Conservation (phyloP, 345 rosid genomes). For the Durio zibethinus region DNA sequence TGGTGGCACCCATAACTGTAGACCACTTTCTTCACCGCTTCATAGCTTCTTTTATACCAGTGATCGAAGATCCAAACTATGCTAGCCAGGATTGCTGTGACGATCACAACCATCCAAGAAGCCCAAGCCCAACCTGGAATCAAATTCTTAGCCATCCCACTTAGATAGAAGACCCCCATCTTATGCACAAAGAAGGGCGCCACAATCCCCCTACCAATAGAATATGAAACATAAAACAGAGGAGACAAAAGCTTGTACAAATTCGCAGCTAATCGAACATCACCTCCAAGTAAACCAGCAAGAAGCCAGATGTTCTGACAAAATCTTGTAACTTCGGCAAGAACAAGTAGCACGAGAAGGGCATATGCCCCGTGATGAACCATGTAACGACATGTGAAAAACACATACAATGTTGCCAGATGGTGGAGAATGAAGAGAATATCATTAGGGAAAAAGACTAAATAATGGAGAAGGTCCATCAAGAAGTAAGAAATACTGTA, state of each 20-base stretch:
- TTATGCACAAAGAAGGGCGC: slow-evolving; percentile 55
- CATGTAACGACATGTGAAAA: slow-evolving; percentile 57
- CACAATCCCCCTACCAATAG: slow-evolving; percentile 58
- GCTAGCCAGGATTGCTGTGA: slow-evolving; percentile 53
- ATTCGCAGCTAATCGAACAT: slow-evolving; percentile 41
- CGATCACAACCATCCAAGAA: slow-evolving; percentile 75
- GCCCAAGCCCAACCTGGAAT: slow-evolving; percentile 80
- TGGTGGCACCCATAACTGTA: not conserved
- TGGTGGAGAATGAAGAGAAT: slow-evolving; percentile 82
- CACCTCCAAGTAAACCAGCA: slow-evolving; percentile 38
- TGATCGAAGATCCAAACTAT: slow-evolving; percentile 55
- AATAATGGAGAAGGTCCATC: slow-evolving; percentile 67
- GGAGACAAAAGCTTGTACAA: slow-evolving; percentile 45
- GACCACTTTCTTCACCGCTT: slow-evolving; percentile 25
- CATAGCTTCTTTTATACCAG: slow-evolving; percentile 39
- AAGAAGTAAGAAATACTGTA: slow-evolving; percentile 77
- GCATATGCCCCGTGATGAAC: slow-evolving; percentile 60
- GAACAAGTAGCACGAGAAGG: slow-evolving; percentile 51
- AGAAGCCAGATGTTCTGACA: slow-evolving; percentile 76
- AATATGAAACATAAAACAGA: slow-evolving; percentile 52
- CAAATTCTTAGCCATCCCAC: slow-evolving; percentile 37
- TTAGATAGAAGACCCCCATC: slow-evolving; percentile 47
- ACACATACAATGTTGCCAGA: slow-evolving; percentile 67
- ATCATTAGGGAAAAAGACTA: slow-evolving; percentile 57
- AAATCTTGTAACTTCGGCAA: slow-evolving; percentile 79